A percentile compares a stretch with the other conserved stretches of the same genome.
These are phyloP conservation scores for Cladophialophora carrionii DNA, from an alignment of 2,329 filamentous ascomycete genomes.

Conservation along the genomic window DNA sequence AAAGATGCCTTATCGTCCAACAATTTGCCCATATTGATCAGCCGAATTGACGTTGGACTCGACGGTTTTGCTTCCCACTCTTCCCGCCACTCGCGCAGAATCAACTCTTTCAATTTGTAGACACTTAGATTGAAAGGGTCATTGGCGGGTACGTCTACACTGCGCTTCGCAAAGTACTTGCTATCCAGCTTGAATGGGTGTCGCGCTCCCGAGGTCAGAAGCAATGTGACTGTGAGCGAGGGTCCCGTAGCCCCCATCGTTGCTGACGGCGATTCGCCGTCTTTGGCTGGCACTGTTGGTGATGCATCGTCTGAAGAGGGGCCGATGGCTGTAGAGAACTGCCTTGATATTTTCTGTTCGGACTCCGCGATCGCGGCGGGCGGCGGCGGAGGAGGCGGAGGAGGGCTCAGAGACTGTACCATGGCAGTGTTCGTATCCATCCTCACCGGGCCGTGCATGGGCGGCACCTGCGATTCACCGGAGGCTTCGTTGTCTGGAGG, in stretches of 20 bases:
- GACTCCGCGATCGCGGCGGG: constrained; percentile 15
- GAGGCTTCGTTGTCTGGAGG: constrained; percentile 22
- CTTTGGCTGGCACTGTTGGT: constrained; percentile 40
- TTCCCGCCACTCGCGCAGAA: constrained; percentile 87
- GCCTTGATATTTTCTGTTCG: constrained; percentile 26
- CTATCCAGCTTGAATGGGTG: constrained; percentile 91
- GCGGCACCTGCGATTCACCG: constrained; percentile 15
- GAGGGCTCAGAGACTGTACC: constrained; percentile 31
- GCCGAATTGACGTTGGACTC: constrained; percentile 82
- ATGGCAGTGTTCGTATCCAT: constrained; percentile 38
- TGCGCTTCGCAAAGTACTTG: constrained; percentile 79
- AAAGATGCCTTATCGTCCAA: constrained; percentile 84
- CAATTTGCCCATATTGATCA: constrained; percentile 90
- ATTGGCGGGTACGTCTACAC: constrained; percentile 72
- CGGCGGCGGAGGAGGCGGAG: constrained; percentile 28
- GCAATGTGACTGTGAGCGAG: constrained; percentile 67
- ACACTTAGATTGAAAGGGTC: constrained; percentile 90
- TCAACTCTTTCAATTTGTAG: constrained; percentile 91
- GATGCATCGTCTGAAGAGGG: constrained; percentile 35
- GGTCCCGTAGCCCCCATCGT: constrained; percentile 48
- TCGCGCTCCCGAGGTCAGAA: constrained; percentile 78
- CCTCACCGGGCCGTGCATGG: constrained; percentile 26
- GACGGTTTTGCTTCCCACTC: constrained; percentile 87
- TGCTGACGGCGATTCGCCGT: constrained; percentile 28
- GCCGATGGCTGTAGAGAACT: constrained; percentile 37